Conservation (phyloP, 306 rosid species). For the Fagus crenata region DNA sequence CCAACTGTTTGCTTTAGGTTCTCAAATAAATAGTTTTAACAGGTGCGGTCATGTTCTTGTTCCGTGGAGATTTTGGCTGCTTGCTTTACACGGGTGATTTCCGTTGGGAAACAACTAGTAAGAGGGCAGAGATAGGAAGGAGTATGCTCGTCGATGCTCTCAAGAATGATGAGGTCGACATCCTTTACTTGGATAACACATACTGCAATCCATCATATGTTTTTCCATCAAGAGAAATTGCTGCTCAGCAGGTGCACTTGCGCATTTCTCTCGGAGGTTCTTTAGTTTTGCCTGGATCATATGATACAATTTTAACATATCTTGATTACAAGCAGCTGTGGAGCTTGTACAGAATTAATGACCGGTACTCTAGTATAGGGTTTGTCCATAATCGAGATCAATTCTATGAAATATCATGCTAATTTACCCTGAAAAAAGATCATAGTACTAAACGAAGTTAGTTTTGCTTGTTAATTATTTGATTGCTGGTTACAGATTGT, state of each 20-base stretch:
- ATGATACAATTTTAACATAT: background rate
- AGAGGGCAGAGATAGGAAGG: conserved; percentile 43
- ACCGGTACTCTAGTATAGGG: background rate
- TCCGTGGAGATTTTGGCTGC: conserved; percentile 70
- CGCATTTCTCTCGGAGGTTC: background rate
- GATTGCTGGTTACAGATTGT: conserved; percentile 47
- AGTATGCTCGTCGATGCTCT: conserved; percentile 46
- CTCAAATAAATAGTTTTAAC: background rate
- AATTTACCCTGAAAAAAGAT: background rate
- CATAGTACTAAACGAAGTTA: background rate
- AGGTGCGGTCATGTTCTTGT: conserved; percentile 70
- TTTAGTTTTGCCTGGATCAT: background rate
- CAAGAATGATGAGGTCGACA: conserved; percentile 42
- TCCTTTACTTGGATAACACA: conserved; percentile 65
- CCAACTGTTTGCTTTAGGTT: conserved; percentile 30
- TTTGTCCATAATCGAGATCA: background rate
- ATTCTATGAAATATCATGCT: background rate
- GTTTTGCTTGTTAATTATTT: background rate
- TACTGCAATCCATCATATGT: conserved; percentile 65
- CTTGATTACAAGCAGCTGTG: too few relatives aligned
- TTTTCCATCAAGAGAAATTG: conserved; percentile 55
- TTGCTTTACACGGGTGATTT: conserved; percentile 68
- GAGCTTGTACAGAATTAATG: too few relatives aligned
- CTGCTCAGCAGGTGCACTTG: conserved; percentile 55
- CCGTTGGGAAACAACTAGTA: conserved; percentile 57